Evolutionary conservation across 805 yeast species (phyloP).

Genomic region (Hanseniaspora lindneri): DNA sequence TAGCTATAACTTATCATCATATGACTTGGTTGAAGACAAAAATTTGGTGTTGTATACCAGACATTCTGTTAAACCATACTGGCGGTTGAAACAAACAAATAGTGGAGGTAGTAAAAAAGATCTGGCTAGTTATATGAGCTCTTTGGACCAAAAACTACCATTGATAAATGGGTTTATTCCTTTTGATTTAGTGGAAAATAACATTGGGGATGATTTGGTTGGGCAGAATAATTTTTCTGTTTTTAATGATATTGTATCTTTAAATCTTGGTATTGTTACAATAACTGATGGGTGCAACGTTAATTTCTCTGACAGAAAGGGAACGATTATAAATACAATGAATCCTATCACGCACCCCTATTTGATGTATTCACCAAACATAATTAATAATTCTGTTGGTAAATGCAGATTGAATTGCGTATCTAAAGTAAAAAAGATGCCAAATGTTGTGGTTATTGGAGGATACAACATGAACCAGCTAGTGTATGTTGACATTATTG

Average conservation of each 20-base stretch:
- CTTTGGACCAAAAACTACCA: constrained; percentile 4
- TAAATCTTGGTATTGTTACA: constrained; percentile 4
- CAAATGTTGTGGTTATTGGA: constrained; percentile 11
- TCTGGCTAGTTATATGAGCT: neutral
- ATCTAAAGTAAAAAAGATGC: neutral
- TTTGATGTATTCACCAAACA: constrained; percentile 10
- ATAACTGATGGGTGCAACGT: constrained; percentile 9
- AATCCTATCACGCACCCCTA: constrained; percentile 15
- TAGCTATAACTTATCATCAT: neutral
- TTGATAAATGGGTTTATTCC: constrained; percentile 14
- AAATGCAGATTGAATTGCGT: constrained; percentile 6
- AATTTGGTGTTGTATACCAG: neutral
- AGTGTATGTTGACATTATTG: constrained; percentile 4
- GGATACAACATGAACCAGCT: constrained; percentile 13
- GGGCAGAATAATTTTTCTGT: neutral
- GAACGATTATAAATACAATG: neutral
- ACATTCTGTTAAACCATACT: constrained; percentile 12
- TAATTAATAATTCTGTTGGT: neutral
- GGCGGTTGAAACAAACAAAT: constrained; percentile 5
- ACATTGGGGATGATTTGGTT: neutral
- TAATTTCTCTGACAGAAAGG: constrained; percentile 10
- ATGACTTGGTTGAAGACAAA: neutral
- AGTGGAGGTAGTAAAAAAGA: neutral
- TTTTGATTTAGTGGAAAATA: constrained; percentile 12
- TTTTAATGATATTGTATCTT: neutral